phyloP scores from a whole-genome alignment of 2,329 filamentous ascomycete genomes.

The Acrodontium crateriforme region DNA sequence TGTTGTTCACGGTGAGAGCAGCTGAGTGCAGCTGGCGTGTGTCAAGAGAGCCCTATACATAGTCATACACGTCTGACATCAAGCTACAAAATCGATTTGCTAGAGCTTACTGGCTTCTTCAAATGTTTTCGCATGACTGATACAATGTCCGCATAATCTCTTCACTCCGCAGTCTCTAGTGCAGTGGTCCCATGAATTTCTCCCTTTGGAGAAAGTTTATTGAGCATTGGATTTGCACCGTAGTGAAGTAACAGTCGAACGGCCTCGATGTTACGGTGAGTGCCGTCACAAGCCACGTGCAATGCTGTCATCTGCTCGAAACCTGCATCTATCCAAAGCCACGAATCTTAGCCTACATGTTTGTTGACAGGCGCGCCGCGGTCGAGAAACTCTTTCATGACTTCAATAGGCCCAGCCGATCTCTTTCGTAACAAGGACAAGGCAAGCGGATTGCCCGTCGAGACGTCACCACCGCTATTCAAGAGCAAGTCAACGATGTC shows the following conservation, averaged over 20 bases:
- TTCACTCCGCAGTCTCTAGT: constrained; percentile 1
- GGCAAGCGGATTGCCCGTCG: constrained; percentile 1
- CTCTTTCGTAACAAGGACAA: constrained; percentile 2
- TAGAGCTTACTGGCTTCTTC: no score
- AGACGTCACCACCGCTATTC: constrained; percentile 1
- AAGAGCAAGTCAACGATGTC: constrained; percentile 1
- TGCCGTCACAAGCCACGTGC: constrained; percentile 2
- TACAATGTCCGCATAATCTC: constrained; percentile 3
- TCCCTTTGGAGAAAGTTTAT: neutral
- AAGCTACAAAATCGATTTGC: no score
- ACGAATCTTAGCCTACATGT: constrained; percentile 1
- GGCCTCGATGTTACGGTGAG: constrained; percentile 1
- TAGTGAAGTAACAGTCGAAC: constrained; percentile 2
- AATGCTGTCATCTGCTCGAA: constrained; percentile 2
- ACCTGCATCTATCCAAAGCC: neutral
- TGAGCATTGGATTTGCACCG: constrained; percentile 2
- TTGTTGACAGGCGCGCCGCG: constrained; percentile 2
- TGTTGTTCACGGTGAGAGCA: no score
- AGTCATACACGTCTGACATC: no score
- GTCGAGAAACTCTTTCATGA: constrained; percentile 2
- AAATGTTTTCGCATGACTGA: constrained; percentile 3
- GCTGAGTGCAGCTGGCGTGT: no score
- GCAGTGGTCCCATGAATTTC: constrained; percentile 1
- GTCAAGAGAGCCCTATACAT: no score
- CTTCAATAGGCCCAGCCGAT: neutral